Base-by-base conservation (phyloP, 1,284 basidiomycete genomes). In the Wolfiporia cocos region DNA sequence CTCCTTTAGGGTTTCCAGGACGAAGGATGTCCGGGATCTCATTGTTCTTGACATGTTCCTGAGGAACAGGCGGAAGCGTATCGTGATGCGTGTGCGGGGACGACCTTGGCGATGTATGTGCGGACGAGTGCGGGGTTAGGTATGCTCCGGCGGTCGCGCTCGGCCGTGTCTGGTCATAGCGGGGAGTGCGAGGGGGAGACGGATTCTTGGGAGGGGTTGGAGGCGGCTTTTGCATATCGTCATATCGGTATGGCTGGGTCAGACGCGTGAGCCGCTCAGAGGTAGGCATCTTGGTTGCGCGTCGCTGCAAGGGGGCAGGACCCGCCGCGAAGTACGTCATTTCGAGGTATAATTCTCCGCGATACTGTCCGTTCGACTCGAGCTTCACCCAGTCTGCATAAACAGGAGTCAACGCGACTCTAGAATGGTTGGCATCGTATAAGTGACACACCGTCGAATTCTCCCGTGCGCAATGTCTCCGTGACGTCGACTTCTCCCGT, bases 321-420 rank as follows among this genome's bases (percentile, higher is more conserved):
- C 70, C 68, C 40, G 79, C 74, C 4, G 83, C 68, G 55, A 74
- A 87, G 62, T 74, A 88, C 1, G 84, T 87, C 78, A 87, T 86
- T 56, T 87, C 84, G 23, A 87, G 69, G 55, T 84, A 87, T n/a
- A 86, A 46, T 24, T 87, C 80, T 5, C 84, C 84, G 30, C 82
- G 72, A 31, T 71, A 61, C 9, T 69, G 68, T 3, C 74, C 76
- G 32, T 77, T 70, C 9, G 71, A 63, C 41, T 73, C 66, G 17
- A 88, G 67, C 37, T 65, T 63, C 0, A 87, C 68, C 84, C 85
- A 88, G 50, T 88, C 84, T 87, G 38, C 18, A 22, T 3, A 24
- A 20, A 7, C n/a, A 21, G 12, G 5, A 9, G n/a, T 39, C 19
- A 42, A 26, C 11, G 21, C 15, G 12, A 6, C 22, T 17, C 3